Conservation (phyloP, 345 rosid genomes). For the Acer yangbiense region DNA sequence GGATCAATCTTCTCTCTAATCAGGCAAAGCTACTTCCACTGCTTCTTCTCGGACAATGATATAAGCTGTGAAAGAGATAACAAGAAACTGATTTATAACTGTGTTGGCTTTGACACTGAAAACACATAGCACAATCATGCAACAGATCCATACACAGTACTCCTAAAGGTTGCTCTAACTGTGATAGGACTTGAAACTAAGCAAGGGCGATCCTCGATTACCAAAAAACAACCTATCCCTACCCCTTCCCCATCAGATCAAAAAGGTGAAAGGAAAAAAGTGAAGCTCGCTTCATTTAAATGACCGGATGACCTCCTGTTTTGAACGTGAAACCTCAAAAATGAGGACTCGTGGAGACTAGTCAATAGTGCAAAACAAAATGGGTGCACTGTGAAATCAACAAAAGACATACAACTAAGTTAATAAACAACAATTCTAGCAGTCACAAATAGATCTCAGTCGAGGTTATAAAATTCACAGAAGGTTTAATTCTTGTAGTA, state of each 20-base stretch:
- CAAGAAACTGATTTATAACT: not conserved
- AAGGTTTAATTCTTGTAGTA: not conserved
- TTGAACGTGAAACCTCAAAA: not conserved
- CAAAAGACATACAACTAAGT: not conserved
- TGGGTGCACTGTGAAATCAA: not conserved
- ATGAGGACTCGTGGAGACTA: not conserved
- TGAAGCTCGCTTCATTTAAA: not conserved
- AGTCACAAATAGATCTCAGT: not conserved
- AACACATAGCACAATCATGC: not conserved
- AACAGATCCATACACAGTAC: not conserved
- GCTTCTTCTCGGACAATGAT: constrained; percentile 54
- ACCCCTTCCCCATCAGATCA: not conserved
- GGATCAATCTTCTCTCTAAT: not conserved
- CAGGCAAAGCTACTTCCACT: constrained; percentile 23
- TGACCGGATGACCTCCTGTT: not conserved
- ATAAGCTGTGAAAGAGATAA: constrained; percentile 46
- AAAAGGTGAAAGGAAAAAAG: not conserved
- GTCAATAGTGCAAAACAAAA: not conserved
- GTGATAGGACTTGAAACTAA: not conserved
- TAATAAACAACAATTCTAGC: not conserved
- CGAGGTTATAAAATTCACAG: not conserved
- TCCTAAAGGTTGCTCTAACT: too few relatives aligned
- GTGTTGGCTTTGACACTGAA: not conserved
- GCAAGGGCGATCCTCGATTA: not conserved
- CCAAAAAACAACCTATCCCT: not conserved